Conservation (phyloP, 805 yeast species). For the Soucietia sequanensis region DNA sequence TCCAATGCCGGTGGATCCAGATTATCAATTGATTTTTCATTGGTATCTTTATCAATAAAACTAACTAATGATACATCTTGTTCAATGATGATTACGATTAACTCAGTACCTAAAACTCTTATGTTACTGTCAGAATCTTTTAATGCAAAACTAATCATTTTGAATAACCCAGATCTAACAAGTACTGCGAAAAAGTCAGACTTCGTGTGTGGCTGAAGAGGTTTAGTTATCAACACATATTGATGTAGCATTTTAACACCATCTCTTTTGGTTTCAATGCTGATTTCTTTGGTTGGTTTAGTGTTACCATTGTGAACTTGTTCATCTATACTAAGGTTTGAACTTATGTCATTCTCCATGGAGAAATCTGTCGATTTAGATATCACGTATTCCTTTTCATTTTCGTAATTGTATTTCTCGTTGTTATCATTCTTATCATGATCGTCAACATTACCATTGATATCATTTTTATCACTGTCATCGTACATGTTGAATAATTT, state of each 20-base stretch:
- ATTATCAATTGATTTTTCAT: slow-evolving; percentile 26
- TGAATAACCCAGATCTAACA: slow-evolving; percentile 67
- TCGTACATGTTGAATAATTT: slow-evolving; percentile 59
- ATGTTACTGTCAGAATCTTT: slow-evolving; percentile 46
- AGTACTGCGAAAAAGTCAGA: slow-evolving; percentile 62
- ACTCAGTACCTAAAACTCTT: slow-evolving; percentile 74
- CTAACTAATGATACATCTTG: slow-evolving; percentile 70
- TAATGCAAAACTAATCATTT: slow-evolving; percentile 71
- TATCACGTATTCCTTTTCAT: no score
- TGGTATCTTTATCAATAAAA: slow-evolving; percentile 27
- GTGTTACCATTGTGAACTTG: background rate
- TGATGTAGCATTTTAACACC: slow-evolving; percentile 82
- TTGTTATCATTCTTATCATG: slow-evolving; percentile 2
- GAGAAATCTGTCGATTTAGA: background rate
- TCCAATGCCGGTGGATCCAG: slow-evolving; percentile 21
- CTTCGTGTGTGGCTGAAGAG: slow-evolving; percentile 58
- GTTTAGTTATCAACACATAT: slow-evolving; percentile 71
- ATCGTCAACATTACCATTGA: background rate
- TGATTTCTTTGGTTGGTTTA: background rate
- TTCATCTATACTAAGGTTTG: no score
- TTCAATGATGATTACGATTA: slow-evolving; percentile 77
- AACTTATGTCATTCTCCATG: background rate
- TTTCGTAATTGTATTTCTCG: no score
- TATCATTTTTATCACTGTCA: slow-evolving; percentile 5
- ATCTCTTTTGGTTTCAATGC: slow-evolving; percentile 47